Percentiles rank a stretch among this genome's conserved stretches.
phyloP scores from a whole-genome alignment of 257 asterid genomes.

The Nicotiana noctiflora region DNA sequence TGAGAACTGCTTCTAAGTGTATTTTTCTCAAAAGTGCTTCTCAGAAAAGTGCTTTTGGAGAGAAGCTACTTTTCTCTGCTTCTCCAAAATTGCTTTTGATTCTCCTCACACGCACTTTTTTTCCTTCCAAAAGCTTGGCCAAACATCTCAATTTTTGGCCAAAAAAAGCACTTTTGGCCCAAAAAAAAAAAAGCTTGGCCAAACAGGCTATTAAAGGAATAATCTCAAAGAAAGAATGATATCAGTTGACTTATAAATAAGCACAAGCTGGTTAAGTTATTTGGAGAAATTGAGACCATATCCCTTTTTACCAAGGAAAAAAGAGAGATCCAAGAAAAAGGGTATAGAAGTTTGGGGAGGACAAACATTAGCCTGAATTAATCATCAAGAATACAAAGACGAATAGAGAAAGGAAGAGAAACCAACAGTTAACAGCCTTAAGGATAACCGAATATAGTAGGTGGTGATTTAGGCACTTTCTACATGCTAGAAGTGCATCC shows the following conservation, averaged over 20 bases:
- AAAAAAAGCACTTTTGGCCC: too few relatives aligned
- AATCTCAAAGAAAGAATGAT: background rate
- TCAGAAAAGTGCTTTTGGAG: too few relatives aligned
- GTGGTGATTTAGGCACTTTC: background rate
- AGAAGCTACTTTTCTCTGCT: too few relatives aligned
- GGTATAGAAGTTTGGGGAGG: background rate
- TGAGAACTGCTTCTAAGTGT: too few relatives aligned
- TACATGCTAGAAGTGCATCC: background rate
- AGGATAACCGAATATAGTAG: background rate
- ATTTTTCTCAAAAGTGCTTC: too few relatives aligned
- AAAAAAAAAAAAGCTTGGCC: too few relatives aligned
- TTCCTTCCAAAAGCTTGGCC: too few relatives aligned
- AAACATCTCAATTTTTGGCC: too few relatives aligned
- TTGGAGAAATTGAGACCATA: background rate
- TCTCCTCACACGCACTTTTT: too few relatives aligned
- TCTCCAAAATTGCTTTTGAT: too few relatives aligned
- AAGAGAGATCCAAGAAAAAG: background rate
- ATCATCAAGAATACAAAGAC: background rate
- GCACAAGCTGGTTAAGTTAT: background rate
- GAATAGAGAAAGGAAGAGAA: background rate
- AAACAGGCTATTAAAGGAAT: too few relatives aligned
- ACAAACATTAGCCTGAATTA: background rate
- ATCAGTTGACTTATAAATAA: conserved; percentile 5
- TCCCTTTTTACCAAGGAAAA: background rate
- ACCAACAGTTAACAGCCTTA: background rate